These are phyloP conservation scores for Gyromitra esculenta DNA, from an alignment of 2,329 filamentous ascomycete species.

Conservation along the genomic window DNA sequence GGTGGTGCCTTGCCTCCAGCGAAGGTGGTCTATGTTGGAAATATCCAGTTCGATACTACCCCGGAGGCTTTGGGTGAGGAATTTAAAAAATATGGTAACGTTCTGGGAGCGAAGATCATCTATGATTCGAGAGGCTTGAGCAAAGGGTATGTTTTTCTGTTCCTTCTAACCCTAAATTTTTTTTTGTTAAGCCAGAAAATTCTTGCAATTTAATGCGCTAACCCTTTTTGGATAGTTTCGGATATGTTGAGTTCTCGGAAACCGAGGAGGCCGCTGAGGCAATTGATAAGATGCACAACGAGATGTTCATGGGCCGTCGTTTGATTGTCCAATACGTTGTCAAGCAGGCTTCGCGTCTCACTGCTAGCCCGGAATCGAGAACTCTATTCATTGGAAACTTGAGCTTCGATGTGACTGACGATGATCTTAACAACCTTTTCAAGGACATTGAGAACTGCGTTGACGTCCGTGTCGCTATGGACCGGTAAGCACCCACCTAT, in stretches of 20 bases:
- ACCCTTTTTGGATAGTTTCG: constrained; percentile 66
- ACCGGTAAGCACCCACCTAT: constrained; percentile 62
- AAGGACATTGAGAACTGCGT: constrained; percentile 73
- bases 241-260: constrained; percentile 70
- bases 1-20: constrained; percentile 58
- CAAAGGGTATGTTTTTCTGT: constrained; percentile 69
- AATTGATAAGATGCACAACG: constrained; percentile 68
- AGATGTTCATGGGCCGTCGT: constrained; percentile 71
- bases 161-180: constrained; percentile 1
- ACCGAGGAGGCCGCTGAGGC: constrained; percentile 67
- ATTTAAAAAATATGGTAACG: constrained; percentile 69
- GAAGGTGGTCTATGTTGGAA: constrained; percentile 71
- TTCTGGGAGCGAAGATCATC: constrained; percentile 67
- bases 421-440: constrained; percentile 82
- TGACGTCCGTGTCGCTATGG: constrained; percentile 83
- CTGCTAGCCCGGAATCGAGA: constrained; percentile 66
- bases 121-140: constrained; percentile 72
- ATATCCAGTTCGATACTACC: constrained; percentile 75
- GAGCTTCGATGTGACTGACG: constrained; percentile 84
- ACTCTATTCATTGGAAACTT: constrained; percentile 87
- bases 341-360: constrained; percentile 39
- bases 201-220: constrained; percentile 19
- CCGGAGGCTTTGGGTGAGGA: constrained; percentile 69
- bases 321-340: constrained; percentile 70
- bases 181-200: constrained; percentile 37